Evolutionary conservation across 2,329 filamentous ascomycete genomes (phyloP).

Genomic region (Alternaria incomplexa): DNA sequence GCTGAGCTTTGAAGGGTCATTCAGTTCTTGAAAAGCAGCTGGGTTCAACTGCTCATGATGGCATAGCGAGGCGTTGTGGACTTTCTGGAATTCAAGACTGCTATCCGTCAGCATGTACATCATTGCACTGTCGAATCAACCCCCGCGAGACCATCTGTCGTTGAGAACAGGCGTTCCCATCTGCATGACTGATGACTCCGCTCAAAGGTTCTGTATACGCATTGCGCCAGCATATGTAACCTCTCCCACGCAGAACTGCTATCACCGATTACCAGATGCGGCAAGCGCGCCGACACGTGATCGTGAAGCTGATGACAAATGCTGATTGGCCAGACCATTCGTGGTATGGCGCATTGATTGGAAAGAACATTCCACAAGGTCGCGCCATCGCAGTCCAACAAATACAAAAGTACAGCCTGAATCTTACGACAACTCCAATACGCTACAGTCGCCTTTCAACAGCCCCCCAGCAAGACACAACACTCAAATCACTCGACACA

Average conservation of each 20-base stretch:
- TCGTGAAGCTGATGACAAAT: constrained; percentile 28
- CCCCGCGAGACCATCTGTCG: neutral
- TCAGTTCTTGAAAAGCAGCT: neutral
- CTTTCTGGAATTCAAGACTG: neutral
- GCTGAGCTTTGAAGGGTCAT: constrained; percentile 24
- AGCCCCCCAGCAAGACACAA: neutral
- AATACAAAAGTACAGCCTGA: neutral
- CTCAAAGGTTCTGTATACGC: neutral
- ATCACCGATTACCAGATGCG: constrained; percentile 10
- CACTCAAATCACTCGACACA: neutral
- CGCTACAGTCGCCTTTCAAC: neutral
- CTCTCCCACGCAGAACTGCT: neutral
- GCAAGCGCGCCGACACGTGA: constrained; percentile 15
- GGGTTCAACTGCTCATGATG: neutral
- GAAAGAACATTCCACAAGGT: constrained; percentile 30
- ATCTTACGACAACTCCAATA: neutral
- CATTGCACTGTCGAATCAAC: neutral
- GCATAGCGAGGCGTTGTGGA: constrained; percentile 26
- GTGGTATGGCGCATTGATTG: neutral
- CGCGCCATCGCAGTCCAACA: constrained; percentile 1
- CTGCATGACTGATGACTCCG: neutral
- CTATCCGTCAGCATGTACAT: neutral
- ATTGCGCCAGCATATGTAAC: neutral
- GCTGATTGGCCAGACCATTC: constrained; percentile 8
- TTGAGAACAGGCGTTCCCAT: neutral